phyloP scores from a whole-genome alignment of 2,329 filamentous ascomycete genomes.

The Trichoderma hamatum region DNA sequence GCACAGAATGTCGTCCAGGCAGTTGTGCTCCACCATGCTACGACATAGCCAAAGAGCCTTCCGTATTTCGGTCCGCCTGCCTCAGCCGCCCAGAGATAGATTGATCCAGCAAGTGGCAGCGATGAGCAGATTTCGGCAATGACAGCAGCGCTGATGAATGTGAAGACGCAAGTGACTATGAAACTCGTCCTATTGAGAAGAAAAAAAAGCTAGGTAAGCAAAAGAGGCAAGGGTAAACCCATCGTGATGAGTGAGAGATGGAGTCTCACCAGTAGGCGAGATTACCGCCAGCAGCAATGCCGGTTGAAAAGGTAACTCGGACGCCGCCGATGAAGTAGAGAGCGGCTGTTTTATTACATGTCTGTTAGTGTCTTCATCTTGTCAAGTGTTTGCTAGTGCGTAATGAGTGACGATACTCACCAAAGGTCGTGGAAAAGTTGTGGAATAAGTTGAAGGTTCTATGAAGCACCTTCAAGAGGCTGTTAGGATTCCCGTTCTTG shows the following conservation, averaged over 20 bases:
- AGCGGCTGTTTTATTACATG: conserved; percentile 47
- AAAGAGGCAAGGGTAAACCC: neutral
- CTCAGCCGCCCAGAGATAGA: conserved; percentile 65
- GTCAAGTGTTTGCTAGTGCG: neutral
- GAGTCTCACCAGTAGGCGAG: conserved; percentile 59
- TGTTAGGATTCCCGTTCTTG: neutral
- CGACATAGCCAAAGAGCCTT: conserved; percentile 61
- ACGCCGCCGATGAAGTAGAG: conserved; percentile 64
- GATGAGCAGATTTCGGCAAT: conserved; percentile 64
- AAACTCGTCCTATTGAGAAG: conserved; percentile 56
- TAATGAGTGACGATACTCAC: conserved; percentile 39
- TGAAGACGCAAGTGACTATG: conserved; percentile 61
- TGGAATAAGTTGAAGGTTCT: conserved; percentile 60
- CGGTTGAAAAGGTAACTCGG: conserved; percentile 63
- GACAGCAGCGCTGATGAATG: conserved; percentile 62
- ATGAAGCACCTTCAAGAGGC: conserved; percentile 53
- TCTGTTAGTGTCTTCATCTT: neutral
- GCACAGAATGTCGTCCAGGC: conserved; percentile 64
- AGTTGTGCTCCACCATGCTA: conserved; percentile 66
- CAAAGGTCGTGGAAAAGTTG: conserved; percentile 62
- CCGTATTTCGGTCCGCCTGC: conserved; percentile 58
- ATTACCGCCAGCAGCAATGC: conserved; percentile 63
- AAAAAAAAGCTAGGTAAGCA: too few relatives aligned
- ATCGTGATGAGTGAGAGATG: neutral
- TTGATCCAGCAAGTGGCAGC: conserved; percentile 60